Evolutionary conservation across 2,329 filamentous ascomycete species (phyloP).

Genomic region (Aspergillus sp.): DNA sequence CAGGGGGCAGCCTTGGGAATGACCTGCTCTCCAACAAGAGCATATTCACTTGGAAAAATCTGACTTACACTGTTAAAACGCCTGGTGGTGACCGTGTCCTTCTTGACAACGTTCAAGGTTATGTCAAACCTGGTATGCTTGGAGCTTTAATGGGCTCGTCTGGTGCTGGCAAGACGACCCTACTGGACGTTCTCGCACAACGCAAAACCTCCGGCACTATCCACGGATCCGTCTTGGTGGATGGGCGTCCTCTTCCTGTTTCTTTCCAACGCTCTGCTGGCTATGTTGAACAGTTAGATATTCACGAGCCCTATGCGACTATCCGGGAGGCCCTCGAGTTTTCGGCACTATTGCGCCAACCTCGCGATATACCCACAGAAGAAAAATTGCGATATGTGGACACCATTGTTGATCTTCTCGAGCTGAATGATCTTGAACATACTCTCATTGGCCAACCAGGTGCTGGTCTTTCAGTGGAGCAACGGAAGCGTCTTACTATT

Average conservation of each 20-base stretch:
- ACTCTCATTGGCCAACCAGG: conserved; percentile 51
- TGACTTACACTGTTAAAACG: conserved; percentile 65
- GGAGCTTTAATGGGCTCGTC: conserved; percentile 74
- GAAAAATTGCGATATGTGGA: conserved; percentile 64
- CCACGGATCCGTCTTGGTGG: conserved; percentile 61
- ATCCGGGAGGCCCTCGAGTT: conserved; percentile 64
- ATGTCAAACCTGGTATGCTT: conserved; percentile 72
- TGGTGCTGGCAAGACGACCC: conserved; percentile 70
- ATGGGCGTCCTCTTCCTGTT: conserved; percentile 54
- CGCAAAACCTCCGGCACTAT: conserved; percentile 62
- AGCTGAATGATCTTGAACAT: conserved; percentile 60
- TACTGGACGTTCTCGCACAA: conserved; percentile 70
- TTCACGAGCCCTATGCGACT: conserved; percentile 63
- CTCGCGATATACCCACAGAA: conserved; percentile 43
- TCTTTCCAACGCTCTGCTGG: conserved; percentile 65
- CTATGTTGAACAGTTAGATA: conserved; percentile 65
- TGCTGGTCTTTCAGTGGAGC: conserved; percentile 54
- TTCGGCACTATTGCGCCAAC: conserved; percentile 60
- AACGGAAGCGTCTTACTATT: conserved; percentile 66
- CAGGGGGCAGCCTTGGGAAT: conserved; percentile 24
- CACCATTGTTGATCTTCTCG: conserved; percentile 59
- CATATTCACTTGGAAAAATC: conserved; percentile 70
- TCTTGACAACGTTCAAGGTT: conserved; percentile 66
- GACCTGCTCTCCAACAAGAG: conserved; percentile 59
- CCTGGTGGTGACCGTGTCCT: conserved; percentile 51